These are phyloP conservation scores for Canavalia gladiata DNA, from an alignment of 306 rosid genomes.

Conservation along the genomic window DNA sequence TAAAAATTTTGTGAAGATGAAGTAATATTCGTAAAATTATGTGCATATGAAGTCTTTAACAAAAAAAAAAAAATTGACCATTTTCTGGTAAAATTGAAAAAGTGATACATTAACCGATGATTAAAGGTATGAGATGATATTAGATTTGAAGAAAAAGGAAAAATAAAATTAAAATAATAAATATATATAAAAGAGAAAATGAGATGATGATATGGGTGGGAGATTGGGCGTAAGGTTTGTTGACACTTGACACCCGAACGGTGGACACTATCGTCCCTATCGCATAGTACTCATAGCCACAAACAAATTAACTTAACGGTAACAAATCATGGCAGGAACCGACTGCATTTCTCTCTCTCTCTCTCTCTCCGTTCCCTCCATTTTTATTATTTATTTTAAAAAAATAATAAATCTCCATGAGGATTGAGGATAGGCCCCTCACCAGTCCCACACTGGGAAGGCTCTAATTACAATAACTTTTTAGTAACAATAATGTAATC, in stretches of 20 bases:
- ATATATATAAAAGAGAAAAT: no score
- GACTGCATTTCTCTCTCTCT: background rate
- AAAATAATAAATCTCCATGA: background rate
- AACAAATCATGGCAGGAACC: slow-evolving; percentile 25
- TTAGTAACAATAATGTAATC: slow-evolving; percentile 27
- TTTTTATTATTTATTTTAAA: background rate
- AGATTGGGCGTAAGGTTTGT: background rate
- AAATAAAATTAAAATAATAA: no score
- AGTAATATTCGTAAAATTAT: no score
- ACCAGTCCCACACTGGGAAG: slow-evolving; percentile 24
- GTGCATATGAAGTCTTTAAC: no score
- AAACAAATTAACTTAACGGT: slow-evolving; percentile 45
- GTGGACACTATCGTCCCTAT: slow-evolving; percentile 4
- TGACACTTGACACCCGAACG: slow-evolving; percentile 35
- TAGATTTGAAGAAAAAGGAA: no score
- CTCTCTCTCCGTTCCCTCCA: slow-evolving; percentile 1
- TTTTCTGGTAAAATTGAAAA: no score
- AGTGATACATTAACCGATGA: background rate
- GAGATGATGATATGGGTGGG: no score
- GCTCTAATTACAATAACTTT: slow-evolving; percentile 55
- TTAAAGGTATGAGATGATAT: slow-evolving; percentile 2
- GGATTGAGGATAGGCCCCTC: background rate
- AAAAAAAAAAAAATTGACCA: no score
- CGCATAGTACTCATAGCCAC: background rate
- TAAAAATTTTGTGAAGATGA: no score